Evolutionary conservation across 805 yeast species (phyloP), one percentile per base, ranked within the genome.

Genomic region (Wickerhamiella galacta): DNA sequence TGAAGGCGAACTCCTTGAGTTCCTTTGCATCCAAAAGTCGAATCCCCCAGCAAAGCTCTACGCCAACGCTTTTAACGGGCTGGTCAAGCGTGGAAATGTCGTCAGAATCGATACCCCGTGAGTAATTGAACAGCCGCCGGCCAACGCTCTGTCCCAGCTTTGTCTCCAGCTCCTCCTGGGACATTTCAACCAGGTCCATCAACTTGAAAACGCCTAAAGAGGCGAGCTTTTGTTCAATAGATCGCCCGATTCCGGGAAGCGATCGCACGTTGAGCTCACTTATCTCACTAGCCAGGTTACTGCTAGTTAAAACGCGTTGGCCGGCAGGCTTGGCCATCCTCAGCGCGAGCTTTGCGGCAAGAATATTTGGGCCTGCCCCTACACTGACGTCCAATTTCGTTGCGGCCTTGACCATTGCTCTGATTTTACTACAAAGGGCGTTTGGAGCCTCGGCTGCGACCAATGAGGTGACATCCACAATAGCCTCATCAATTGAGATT

Each of bases 11-110:
- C 4, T 35, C 42, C 39, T 76, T 85, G 16, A 76, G 68, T 47
- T 87, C 81, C 0, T 53, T 50, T 20, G 66, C 58, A 1, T 57
- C 58, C 20, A 70, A 66, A 41, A 85, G 77, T 30, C 96, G 50
- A 1, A 87, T 78, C 0, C 95, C 96, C 75, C 82, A 87, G 40
- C 82, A 80, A 18, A 87, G 75, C 48, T 87, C 96, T 3, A 83
- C 77, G 0, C 93, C 81, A 0, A 87, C 66, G 1, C 90, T 69
- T 44, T 81, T 82, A 18, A 93, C 61, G 9, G 47, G 47, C 3
- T 30, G 25, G 24, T 68, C 63, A 14, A 72, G 31, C 29, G 35
- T 33, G 56, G 70, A 57, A 24, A 67, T 70, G 32, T 75, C 66
- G 4, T 30, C 34, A 3, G 42, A 17, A 52, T 87, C 95, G 8